These are phyloP conservation scores for Lineolata rhizophorae DNA, from an alignment of 495 filamentous ascomycete genomes.

Conservation along the genomic window DNA sequence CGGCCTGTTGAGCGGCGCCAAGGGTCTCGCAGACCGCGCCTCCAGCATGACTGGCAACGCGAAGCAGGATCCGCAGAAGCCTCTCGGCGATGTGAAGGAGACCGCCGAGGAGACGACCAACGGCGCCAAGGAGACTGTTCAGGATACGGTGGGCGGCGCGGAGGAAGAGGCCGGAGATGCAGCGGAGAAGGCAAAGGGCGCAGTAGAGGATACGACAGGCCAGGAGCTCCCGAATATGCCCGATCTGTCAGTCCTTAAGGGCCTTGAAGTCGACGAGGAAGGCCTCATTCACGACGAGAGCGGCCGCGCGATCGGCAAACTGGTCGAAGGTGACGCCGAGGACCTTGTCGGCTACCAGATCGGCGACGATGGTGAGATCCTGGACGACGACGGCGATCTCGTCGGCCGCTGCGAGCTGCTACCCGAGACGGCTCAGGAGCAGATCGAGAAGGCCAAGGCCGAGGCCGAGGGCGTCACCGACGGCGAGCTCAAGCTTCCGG, in stretches of 20 bases:
- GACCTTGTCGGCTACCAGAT: constrained; percentile 36
- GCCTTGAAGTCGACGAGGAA: constrained; percentile 32
- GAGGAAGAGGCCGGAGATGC: constrained; percentile 5
- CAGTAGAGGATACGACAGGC: constrained; percentile 9
- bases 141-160: constrained; percentile 7
- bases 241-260: constrained; percentile 30
- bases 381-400: constrained; percentile 42
- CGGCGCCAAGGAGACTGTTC: constrained; percentile 19
- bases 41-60: neutral
- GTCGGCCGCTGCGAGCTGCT: constrained; percentile 32
- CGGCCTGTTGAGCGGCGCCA: neutral
- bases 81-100: constrained; percentile 11
- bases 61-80: constrained; percentile 10
- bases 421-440: constrained; percentile 20
- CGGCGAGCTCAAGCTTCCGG: constrained; percentile 14
- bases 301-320: constrained; percentile 31
- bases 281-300: constrained; percentile 31
- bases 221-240: constrained; percentile 18
- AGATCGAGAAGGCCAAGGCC: constrained; percentile 15
- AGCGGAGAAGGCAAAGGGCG: constrained; percentile 12
- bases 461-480: constrained; percentile 9
- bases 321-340: constrained; percentile 37
- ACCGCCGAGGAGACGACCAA: constrained; percentile 11
- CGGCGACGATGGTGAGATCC: constrained; percentile 38
- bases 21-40: neutral